Base-by-base conservation (phyloP, 805 yeast genomes). In the Lipomyces starkeyi region DNA sequence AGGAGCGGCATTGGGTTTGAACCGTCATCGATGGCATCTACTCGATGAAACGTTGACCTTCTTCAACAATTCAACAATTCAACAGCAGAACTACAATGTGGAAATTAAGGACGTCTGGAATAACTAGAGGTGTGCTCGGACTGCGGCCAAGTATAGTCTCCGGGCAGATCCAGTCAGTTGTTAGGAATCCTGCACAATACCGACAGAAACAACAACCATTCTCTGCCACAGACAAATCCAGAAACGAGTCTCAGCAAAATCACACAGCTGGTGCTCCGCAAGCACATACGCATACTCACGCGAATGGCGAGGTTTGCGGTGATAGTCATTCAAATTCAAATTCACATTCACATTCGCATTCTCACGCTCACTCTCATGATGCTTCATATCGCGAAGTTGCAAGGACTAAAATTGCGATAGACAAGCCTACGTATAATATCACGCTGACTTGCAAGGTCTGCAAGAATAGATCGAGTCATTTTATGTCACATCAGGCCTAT, bases 401-500 rank as follows among this genome's bases (percentile, higher is more conserved):
- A 35, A 27, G 59, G 49, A 69, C 61, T 3, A 59, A 56, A 32
- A 62, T 68, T 29, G 61, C 65, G 73, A 84, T 85, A 25, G 95
- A 90, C 63, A 87, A 89, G 69, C 97, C 97, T 1, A 86, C 88
- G 77, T 81, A 91, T 70, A 89, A 92, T 89, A 84, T 94, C 27
- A 94, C 97, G 0, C 93, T 94, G 80, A 94, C 97, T 0, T 94
- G 98, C 80, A 94, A 93, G 77, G 86, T 87, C 72, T 94, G 98
- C 79, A 84, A 86, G 58, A 86, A 90, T 2, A 82, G 98, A 65
- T 92, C 97, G 0, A 87, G 93, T 3, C 98, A 94, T 76, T 84
- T 89, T n/a, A 89, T 94, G 75, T 90, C 97, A 5, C 93, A 93
- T 73, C 98, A 94, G 79, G 93, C 97, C 0, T 94, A 94, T 77